Evolutionary conservation across 2,329 filamentous ascomycete species (phyloP), one percentile per base, ranked within the genome.

Genomic region (Colletotrichum lindemuthianum): DNA sequence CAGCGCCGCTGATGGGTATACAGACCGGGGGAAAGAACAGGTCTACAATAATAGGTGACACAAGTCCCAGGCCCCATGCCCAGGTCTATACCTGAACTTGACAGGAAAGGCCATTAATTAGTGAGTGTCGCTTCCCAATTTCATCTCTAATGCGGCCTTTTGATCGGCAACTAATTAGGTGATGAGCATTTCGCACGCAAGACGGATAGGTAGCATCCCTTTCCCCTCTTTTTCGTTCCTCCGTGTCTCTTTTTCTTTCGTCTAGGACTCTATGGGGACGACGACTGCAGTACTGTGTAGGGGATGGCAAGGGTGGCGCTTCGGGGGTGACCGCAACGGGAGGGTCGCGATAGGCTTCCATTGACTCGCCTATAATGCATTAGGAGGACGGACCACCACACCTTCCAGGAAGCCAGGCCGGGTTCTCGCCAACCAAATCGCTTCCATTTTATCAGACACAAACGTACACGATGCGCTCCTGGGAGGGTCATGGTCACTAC

Each of bases 41-140:
- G 47, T 49, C 47, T 33, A n/a, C n/a, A n/a, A n/a, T n/a, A 24
- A 49, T 13, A 36, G 47, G 24, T 24, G 24, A 24, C 24, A 24
- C 24, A 24, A 24, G 24, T 24, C 24, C 24, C 24, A 24, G 24
- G 24, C 5, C 24, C 24, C 24, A 24, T 5, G 24, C n/a, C 47
- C 32, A 34, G 47, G 47, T 34, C 24, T 11, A n/a, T 49, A 33
- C 47, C 32, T 49, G 32, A n/a, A 11, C 16, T 13, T 43, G 15
- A 45, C 16, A n/a, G 43, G 52, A 43, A 32, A 12, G n/a, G 33
- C 24, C 34, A 49, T 11, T 34, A n/a, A 16, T 50, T 50, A 34
- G 33, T 13, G 48, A 58, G 50, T 58, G 55, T 58, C 55, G 50
- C 55, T 58, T 45, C 50, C 44, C 45, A 58, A 57, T 50, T 58